Base-by-base conservation (phyloP, 2,329 filamentous ascomycete genomes). In the Metarhizium anisopliae region DNA sequence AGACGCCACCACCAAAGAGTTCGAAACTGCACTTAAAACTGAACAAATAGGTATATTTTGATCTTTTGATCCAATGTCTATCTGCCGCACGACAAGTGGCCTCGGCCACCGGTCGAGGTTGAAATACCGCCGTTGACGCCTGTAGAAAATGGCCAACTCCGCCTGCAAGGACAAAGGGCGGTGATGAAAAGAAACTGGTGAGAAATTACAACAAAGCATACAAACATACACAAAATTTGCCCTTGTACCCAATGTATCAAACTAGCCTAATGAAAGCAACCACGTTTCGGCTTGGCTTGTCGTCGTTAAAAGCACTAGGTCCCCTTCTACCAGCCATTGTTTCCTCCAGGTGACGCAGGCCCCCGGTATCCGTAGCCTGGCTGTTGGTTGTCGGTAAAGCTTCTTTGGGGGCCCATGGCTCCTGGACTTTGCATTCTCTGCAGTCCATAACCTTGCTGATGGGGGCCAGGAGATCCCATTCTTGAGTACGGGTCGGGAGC, bases 381-480 rank as follows among this genome's bases (percentile, higher is more conserved):
- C 20, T 43, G 55, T 13, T 55, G 55, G 50, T 42, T 56, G 16
- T 57, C 57, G 36, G 55, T 56, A 25, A 63, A 63, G 30, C 47
- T 62, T 45, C 61, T 51, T 40, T 51, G 55, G 10, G 49, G 47
- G 16, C 29, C 47, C 50, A 54, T 20, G 8, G 52, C 43, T 1
- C 56, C 59, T 5, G 59, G 59, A 50, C 60, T 58, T 43, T 59
- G 58, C 55, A 54, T 54, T 47, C 50, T 52, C 49, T 54, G 56
- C 16, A 49, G 47, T 16, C 55, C 61, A 36, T 58, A 56, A 20
- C 56, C 52, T 18, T 51, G 43, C 50, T 45, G 54, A 52, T 57
- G 58, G 5, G 59, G 56, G 5, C 42, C 60, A 2, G 59, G 59
- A 4, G 61, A 62, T 47, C 47, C 59, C 43, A 59, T 52, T 6